Percentiles rank a stretch among this genome's conserved stretches.
Evolutionary conservation across 805 yeast genomes (phyloP).

Genomic region (Hagleromyces aurorensis): DNA sequence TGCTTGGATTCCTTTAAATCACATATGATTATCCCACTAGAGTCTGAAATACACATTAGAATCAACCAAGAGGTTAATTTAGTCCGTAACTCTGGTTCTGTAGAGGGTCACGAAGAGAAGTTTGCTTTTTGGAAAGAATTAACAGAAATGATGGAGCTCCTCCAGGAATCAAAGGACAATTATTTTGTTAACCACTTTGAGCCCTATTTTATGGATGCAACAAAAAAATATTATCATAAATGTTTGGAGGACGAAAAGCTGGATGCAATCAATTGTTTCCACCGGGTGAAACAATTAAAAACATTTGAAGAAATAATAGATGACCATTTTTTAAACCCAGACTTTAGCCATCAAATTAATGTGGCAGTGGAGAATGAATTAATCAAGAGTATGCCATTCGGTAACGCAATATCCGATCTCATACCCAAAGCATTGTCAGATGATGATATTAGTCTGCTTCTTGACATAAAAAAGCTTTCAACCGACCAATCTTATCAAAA

Average conservation of each 20-base stretch:
- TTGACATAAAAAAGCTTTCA: constrained; percentile 14
- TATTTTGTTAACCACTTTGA: constrained; percentile 62
- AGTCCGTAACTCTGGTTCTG: constrained; percentile 46
- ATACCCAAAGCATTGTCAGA: constrained; percentile 9
- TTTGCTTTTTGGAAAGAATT: constrained; percentile 51
- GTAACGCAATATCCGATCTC: constrained; percentile 6
- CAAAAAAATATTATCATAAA: constrained; percentile 50
- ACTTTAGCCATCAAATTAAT: constrained; percentile 17
- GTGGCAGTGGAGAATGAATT: constrained; percentile 17
- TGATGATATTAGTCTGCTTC: constrained; percentile 8
- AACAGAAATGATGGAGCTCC: constrained; percentile 63
- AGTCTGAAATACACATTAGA: constrained; percentile 42
- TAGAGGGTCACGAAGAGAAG: constrained; percentile 34
- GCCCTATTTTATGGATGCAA: constrained; percentile 47
- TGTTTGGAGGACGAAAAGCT: no score
- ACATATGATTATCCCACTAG: constrained; percentile 43
- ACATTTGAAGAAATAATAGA: constrained; percentile 47
- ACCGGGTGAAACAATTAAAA: constrained; percentile 44
- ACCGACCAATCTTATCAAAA: constrained; percentile 9
- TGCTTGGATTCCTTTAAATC: constrained; percentile 65
- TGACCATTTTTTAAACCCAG: constrained; percentile 16
- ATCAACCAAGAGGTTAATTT: constrained; percentile 29
- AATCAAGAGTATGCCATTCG: constrained; percentile 15
- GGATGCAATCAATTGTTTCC: constrained; percentile 41
- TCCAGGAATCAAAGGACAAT: constrained; percentile 48